Percentiles rank a stretch among this genome's conserved stretches.
Conservation (phyloP, 139 green algal species). For the Marvania coccoides region DNA sequence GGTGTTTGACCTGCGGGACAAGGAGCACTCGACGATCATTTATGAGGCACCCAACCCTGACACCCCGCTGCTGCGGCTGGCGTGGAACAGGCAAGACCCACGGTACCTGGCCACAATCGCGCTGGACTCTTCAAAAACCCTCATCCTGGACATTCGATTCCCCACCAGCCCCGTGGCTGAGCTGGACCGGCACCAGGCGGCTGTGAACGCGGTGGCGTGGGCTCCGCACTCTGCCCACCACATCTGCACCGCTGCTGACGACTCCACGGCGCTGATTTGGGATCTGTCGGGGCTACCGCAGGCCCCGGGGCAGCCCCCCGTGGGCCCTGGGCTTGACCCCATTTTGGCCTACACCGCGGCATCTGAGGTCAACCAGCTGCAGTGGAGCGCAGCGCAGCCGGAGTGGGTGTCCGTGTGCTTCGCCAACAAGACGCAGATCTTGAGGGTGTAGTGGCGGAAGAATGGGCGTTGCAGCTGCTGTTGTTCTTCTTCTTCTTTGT, state of each 20-base stretch:
- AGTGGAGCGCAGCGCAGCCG: conserved; percentile 76
- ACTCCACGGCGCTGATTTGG: conserved; percentile 88
- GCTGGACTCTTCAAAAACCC: conserved; percentile 42
- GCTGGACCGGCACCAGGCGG: conserved; percentile 69
- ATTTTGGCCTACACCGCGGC: conserved; percentile 89
- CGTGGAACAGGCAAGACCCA: conserved; percentile 97
- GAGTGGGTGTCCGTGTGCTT: conserved; percentile 93
- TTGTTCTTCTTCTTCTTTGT: no score
- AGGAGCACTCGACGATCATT: conserved; percentile 96
- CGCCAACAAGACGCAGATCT: conserved; percentile 81
- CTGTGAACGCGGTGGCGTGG: conserved; percentile 89
- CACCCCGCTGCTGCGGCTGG: conserved; percentile 83
- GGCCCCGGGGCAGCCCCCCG: background rate
- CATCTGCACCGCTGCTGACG: conserved; percentile 86
- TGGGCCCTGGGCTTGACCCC: conserved; percentile 65
- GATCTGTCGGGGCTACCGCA: conserved; percentile 53
- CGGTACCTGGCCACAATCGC: conserved; percentile 86
- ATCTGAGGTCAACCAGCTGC: conserved; percentile 86
- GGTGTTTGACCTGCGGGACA: conserved; percentile 95
- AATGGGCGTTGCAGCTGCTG: background rate
- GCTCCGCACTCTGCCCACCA: conserved; percentile 86
- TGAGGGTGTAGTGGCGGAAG: conserved; percentile 65
- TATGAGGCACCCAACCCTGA: conserved; percentile 79
- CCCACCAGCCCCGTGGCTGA: conserved; percentile 86
- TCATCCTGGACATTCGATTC: conserved; percentile 87